Evolutionary conservation across 345 rosid species (phyloP).

Genomic region (Salix koriyanagi): DNA sequence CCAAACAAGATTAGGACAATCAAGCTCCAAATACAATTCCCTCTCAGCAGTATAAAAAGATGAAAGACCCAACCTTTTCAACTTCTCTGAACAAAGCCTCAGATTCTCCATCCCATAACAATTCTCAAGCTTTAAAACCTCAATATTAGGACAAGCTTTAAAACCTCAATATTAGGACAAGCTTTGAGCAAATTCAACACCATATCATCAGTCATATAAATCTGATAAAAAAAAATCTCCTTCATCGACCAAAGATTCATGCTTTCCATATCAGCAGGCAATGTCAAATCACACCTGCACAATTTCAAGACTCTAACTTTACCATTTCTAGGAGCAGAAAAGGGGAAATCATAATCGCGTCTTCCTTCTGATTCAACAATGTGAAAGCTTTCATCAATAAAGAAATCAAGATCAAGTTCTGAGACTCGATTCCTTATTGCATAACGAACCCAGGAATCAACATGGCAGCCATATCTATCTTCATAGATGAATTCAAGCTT

Average conservation of each 20-base stretch:
- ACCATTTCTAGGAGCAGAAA: background rate
- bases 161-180: too few species aligned
- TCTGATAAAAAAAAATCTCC: too few species aligned
- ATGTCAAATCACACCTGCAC: too few species aligned
- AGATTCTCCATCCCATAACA: constrained; percentile 10
- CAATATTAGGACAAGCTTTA: too few species aligned
- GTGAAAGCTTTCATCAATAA: background rate
- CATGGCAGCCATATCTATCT: constrained; percentile 3
- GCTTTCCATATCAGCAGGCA: too few species aligned
- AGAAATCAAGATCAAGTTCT: constrained; percentile 9
- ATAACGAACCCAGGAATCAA: constrained; percentile 13
- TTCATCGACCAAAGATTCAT: too few species aligned
- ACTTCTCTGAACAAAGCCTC: constrained; percentile 6
- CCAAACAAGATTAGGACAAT: constrained; percentile 4
- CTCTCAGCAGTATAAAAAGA: background rate
- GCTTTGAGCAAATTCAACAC: too few species aligned
- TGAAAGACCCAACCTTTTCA: constrained; percentile 1
- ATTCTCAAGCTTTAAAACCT: constrained; percentile 1
- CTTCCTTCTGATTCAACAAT: background rate
- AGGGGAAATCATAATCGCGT: background rate
- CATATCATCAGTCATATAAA: too few species aligned
- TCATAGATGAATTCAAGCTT: constrained; percentile 8
- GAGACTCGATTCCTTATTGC: background rate
- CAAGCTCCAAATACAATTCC: constrained; percentile 9
- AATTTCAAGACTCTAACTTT: too few species aligned